Conservation (phyloP, 139 green algal genomes). For the Picochlorum costavermella region DNA sequence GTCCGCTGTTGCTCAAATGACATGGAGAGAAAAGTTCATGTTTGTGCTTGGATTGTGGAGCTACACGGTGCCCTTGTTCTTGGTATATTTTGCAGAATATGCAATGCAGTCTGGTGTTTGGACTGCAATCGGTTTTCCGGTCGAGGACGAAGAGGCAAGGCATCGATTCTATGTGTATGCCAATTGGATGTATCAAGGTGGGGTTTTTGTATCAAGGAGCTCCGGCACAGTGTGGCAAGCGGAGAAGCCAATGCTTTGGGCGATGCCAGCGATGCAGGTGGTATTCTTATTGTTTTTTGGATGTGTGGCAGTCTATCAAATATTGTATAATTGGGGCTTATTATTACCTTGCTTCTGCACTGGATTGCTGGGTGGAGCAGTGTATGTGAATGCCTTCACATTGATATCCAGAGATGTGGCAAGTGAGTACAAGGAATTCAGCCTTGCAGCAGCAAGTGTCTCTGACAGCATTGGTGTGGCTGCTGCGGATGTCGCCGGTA, state of each 20-base stretch:
- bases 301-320: constrained; percentile 24
- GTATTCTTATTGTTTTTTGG: constrained; percentile 49
- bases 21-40: constrained; percentile 15
- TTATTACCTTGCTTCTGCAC: constrained; percentile 36
- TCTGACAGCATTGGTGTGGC: constrained; percentile 49
- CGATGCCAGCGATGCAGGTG: constrained; percentile 47
- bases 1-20: constrained; percentile 15
- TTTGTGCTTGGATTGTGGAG: constrained; percentile 32
- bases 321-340: constrained; percentile 41
- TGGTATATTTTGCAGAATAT: constrained; percentile 60
- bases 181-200: constrained; percentile 52
- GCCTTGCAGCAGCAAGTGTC: constrained; percentile 41
- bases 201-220: constrained; percentile 51
- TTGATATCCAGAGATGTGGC: constrained; percentile 37
- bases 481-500: constrained; percentile 35
- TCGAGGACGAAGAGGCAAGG: constrained; percentile 22
- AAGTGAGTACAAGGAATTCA: constrained; percentile 37
- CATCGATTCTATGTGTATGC: constrained; percentile 43
- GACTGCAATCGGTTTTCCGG: constrained; percentile 53
- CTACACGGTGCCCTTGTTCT: constrained; percentile 48
- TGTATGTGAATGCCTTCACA: constrained; percentile 62
- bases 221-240: constrained; percentile 47
- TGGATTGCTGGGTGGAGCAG: constrained; percentile 49
- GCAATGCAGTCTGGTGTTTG: constrained; percentile 53
- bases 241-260: constrained; percentile 28